phyloP scores from a whole-genome alignment of 2,329 filamentous ascomycete genomes.

The Pseudogymnoascus verrucosus region DNA sequence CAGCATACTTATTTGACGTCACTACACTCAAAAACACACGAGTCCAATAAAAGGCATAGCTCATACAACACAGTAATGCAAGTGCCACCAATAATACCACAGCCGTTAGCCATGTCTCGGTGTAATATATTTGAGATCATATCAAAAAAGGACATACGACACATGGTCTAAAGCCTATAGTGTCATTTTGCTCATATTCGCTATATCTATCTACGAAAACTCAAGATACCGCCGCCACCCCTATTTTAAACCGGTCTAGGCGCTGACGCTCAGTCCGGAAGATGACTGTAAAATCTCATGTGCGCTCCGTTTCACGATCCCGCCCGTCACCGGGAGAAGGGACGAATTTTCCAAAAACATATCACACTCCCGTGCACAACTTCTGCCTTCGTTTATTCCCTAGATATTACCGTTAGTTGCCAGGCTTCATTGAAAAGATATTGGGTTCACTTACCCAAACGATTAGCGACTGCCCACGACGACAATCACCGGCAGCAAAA shows the following conservation, averaged over 20 bases:
- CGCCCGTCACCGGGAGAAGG: slow-evolving; percentile 79
- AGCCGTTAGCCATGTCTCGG: background rate
- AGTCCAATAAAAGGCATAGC: background rate
- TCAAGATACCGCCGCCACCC: background rate
- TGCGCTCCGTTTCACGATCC: slow-evolving; percentile 79
- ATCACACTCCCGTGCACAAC: slow-evolving; percentile 87
- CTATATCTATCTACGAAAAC: background rate
- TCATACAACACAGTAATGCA: background rate
- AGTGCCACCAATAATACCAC: background rate
- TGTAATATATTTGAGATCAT: background rate
- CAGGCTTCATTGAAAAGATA: background rate
- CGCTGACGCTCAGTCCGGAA: background rate
- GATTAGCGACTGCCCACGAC: slow-evolving; percentile 88
- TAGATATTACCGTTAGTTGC: slow-evolving; percentile 37
- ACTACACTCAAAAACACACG: background rate
- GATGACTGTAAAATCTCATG: slow-evolving; percentile 52
- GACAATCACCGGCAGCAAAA: slow-evolving; percentile 91
- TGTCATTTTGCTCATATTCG: background rate
- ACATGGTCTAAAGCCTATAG: background rate
- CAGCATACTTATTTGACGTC: background rate
- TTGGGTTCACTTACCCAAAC: slow-evolving; percentile 59
- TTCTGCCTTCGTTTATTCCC: slow-evolving; percentile 96
- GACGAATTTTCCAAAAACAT: slow-evolving; percentile 74
- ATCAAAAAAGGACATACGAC: background rate
- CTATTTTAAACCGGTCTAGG: background rate